These are phyloP conservation scores for Fusarium decemcellulare DNA, from an alignment of 2,329 filamentous ascomycete genomes.

Conservation along the genomic window DNA sequence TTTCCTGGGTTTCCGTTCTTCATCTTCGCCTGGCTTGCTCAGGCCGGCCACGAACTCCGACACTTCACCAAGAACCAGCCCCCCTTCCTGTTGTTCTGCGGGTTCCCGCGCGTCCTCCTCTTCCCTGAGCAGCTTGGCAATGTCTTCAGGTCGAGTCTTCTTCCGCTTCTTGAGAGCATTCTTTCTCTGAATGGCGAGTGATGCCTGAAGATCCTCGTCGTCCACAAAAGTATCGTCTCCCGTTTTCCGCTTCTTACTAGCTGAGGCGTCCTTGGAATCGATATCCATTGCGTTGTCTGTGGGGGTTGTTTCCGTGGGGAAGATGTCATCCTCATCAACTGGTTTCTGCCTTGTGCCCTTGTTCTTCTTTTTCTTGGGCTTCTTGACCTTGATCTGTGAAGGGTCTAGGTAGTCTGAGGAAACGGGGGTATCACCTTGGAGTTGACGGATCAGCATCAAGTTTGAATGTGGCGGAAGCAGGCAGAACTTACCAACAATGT, in stretches of 20 bases:
- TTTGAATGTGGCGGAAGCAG: neutral
- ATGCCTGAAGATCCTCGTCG: constrained; percentile 92
- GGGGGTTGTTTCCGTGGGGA: constrained; percentile 57
- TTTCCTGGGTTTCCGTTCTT: constrained; percentile 67
- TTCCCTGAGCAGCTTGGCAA: constrained; percentile 83
- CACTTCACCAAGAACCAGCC: constrained; percentile 94
- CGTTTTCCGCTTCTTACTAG: constrained; percentile 73
- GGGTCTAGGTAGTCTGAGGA: constrained; percentile 90
- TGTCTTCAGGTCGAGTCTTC: constrained; percentile 86
- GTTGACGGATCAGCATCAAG: constrained; percentile 21
- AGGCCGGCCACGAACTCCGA: constrained; percentile 94
- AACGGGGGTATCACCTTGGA: constrained; percentile 50
- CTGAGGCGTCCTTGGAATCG: constrained; percentile 67
- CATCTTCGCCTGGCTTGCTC: constrained; percentile 74
- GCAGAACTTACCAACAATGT: constrained; percentile 69
- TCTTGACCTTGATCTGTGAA: constrained; percentile 92
- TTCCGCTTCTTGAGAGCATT: constrained; percentile 93
- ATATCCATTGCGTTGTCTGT: constrained; percentile 78
- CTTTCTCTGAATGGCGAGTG: constrained; percentile 85
- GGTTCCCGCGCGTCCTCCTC: constrained; percentile 69
- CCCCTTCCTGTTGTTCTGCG: constrained; percentile 58
- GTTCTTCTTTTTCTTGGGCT: constrained; percentile 93
- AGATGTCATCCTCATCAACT: constrained; percentile 74
- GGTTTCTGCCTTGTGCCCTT: constrained; percentile 81
- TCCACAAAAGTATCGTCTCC: constrained; percentile 83